A percentile compares a stretch with the other conserved stretches of the same genome.
Conservation (phyloP, 2,329 filamentous ascomycete genomes). For the Mycosphaerelloides madeirae region DNA sequence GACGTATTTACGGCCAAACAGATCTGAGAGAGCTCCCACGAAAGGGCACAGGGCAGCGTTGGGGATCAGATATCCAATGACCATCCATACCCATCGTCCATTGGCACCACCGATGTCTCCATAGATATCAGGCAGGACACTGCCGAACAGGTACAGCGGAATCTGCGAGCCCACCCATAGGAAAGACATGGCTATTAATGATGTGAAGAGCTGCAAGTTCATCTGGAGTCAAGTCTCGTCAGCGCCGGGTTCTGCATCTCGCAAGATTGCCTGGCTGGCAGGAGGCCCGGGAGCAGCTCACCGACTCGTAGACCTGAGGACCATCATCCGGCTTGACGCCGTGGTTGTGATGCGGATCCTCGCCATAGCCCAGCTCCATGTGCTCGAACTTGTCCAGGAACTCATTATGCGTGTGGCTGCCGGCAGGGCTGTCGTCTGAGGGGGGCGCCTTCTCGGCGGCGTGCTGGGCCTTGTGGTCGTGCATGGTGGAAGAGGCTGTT, state of each 20-base stretch:
- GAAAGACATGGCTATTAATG: constrained; percentile 54
- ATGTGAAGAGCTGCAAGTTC: constrained; percentile 46
- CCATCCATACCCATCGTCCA: constrained; percentile 41
- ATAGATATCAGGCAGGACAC: constrained; percentile 50
- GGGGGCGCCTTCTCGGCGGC: not conserved
- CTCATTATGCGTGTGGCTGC: constrained; percentile 3
- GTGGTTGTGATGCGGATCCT: constrained; percentile 1
- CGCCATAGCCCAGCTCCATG: constrained; percentile 10
- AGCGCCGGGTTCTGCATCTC: not conserved
- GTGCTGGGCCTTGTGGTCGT: not conserved
- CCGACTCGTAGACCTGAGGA: constrained; percentile 9
- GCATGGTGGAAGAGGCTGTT: too few relatives aligned
- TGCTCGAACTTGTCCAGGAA: constrained; percentile 19
- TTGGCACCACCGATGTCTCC: constrained; percentile 56
- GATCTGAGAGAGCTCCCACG: constrained; percentile 61
- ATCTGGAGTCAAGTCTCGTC: constrained; percentile 32
- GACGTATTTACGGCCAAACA: constrained; percentile 58
- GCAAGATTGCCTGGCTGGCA: not conserved
- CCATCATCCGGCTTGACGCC: constrained; percentile 2
- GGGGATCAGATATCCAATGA: constrained; percentile 51
- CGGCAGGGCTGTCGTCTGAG: not conserved
- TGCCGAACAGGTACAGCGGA: constrained; percentile 47
- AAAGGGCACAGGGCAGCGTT: constrained; percentile 57
- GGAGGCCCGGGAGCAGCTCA: not conserved
- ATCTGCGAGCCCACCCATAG: constrained; percentile 59